Base-by-base conservation (phyloP, 208 protist species). In the Kentomonas sorsogonicus region DNA sequence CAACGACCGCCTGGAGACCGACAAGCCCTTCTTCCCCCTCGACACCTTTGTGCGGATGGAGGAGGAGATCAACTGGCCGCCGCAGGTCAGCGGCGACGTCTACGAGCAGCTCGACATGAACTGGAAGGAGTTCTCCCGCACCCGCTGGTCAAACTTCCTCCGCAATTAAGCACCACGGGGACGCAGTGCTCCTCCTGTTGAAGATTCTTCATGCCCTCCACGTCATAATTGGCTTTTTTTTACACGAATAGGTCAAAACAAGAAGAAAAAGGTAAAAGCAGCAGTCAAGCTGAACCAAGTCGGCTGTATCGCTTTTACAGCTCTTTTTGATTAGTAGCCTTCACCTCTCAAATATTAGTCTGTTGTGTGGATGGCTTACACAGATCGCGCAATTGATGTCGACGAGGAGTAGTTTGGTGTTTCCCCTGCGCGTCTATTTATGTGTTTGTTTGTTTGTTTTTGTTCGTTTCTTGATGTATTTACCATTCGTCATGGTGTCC, bases 51-150 rank as follows among this genome's bases (percentile, higher is more conserved):
- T 74, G 31, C 76, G 88, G 2, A 45, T 89, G 11, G 84, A 95
- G 63, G 84, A 92, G 68, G 88, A 95, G 60, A 90, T 93, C 63
- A 86, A 95, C 68, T 95, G 88, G 85, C 80, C 88, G 5, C 88
- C 88, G 44, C 88, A 95, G 78, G 79, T 80, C 13, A 83, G 75
- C 18, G 71, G 76, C 25, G 88, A 95, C 53, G 82, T 92, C 41
- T 92, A 91, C 48, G 80, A 92, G 50, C 88, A 95, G 60, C 64
- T 95, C 15, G 88, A 95, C 25, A 91, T 91, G 84, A 91, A 92
- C 65, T 95, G 88, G 88, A 95, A 95, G 68, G 88, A 95, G 68
- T 95, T 95, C 63, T 90, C 88, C 4, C 84, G 88, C 9, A 95
- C 88, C 18, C 73, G 88, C 20, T 95, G 88, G 88, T 93, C 88